Conservation (phyloP, 805 yeast species). For the Barnettozyma sp. region DNA sequence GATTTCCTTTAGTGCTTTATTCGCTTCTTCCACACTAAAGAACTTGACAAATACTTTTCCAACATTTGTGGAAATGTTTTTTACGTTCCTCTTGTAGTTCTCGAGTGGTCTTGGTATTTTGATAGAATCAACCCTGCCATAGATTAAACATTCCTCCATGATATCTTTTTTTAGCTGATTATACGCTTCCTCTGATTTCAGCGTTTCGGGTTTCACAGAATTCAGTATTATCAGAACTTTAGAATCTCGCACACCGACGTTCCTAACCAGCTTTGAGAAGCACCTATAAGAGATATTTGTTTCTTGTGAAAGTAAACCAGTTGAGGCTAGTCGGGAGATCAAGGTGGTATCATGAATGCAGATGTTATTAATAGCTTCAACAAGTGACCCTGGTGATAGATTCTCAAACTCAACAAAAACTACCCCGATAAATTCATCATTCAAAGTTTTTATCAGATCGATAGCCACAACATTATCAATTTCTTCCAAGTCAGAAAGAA, state of each 20-base stretch:
- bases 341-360: constrained; percentile 32
- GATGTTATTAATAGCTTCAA: constrained; percentile 30
- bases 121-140: constrained; percentile 47
- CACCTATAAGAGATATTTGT: constrained; percentile 20
- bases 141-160: constrained; percentile 36
- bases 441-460: constrained; percentile 39
- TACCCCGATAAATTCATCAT: constrained; percentile 47
- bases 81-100: constrained; percentile 38
- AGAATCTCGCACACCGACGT: constrained; percentile 20
- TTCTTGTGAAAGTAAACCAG: constrained; percentile 22
- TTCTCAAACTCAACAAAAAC: constrained; percentile 44
- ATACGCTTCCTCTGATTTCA: constrained; percentile 42
- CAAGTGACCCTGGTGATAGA: constrained; percentile 10
- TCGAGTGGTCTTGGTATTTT: constrained; percentile 53
- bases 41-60: constrained; percentile 73
- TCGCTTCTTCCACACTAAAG: constrained; percentile 42
- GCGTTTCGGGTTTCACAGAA: constrained; percentile 55
- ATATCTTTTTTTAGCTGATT: constrained; percentile 49
- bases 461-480: constrained; percentile 36
- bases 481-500: constrained; percentile 35
- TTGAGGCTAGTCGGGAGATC: constrained; percentile 33
- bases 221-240: constrained; percentile 62
- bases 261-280: constrained; percentile 14
- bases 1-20: constrained; percentile 46
- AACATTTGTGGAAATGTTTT: constrained; percentile 45